Percentiles rank a stretch among this genome's conserved stretches.
These are phyloP conservation scores for Xylariaceae sp. DNA, from an alignment of 2,329 filamentous ascomycete genomes.

Conservation along the genomic window DNA sequence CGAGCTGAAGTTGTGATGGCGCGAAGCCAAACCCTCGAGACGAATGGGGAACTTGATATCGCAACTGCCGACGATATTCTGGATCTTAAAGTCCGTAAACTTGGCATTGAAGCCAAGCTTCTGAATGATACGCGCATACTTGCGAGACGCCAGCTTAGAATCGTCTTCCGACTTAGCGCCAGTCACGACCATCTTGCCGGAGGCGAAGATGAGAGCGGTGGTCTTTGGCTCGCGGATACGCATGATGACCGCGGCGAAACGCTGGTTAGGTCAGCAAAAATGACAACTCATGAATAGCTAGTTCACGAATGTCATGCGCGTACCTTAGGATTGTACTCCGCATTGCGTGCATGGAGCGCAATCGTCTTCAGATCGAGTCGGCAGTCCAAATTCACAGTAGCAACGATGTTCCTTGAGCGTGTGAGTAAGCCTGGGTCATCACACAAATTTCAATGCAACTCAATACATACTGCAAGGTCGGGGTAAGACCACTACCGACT, in stretches of 20 bases:
- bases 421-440: constrained; percentile 48
- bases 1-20: constrained; percentile 98
- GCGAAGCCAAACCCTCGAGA: constrained; percentile 87
- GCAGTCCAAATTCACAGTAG: constrained; percentile 96
- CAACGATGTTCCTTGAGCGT: constrained; percentile 86
- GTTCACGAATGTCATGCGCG: constrained; percentile 26
- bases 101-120: constrained; percentile 99
- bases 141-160: constrained; percentile 91
- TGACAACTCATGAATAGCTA: constrained; percentile 11
- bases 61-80: constrained; percentile 98
- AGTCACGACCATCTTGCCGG: constrained; percentile 98
- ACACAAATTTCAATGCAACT: constrained; percentile 35
- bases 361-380: constrained; percentile 98
- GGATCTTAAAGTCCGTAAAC: constrained; percentile 99
- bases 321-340: constrained; percentile 98
- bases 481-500: constrained; percentile 83
- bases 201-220: constrained; percentile 94
- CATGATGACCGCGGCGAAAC: constrained; percentile 99
- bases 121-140: constrained; percentile 98
- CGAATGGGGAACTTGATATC: constrained; percentile 99
- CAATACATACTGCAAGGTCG: constrained; percentile 92
- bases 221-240: constrained; percentile 99
- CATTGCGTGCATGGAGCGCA: constrained; percentile 93
- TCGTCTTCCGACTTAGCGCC: constrained; percentile 98
- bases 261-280: constrained; percentile 47